phyloP scores from a whole-genome alignment of 768 basidiomycete species.

The Amanita molliuscula region DNA sequence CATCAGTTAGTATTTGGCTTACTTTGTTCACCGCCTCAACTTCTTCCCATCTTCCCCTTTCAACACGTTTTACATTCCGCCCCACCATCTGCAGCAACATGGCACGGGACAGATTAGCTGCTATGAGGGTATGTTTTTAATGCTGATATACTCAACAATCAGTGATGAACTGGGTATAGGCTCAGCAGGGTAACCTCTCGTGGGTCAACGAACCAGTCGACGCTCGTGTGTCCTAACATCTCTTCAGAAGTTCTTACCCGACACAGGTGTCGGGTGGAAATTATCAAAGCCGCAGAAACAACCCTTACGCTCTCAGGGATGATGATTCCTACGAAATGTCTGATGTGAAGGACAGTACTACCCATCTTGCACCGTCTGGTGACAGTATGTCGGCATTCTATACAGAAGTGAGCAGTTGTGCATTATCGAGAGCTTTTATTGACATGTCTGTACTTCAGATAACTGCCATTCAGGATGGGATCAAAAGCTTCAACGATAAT shows the following conservation, averaged over 20 bases:
- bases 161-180: slow-evolving; percentile 26
- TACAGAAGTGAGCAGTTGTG: slow-evolving; percentile 41
- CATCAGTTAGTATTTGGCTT: background rate
- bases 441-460: slow-evolving; percentile 34
- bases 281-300: slow-evolving; percentile 37
- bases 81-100: slow-evolving; percentile 27
- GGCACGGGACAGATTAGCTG: slow-evolving; percentile 89
- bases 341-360: slow-evolving; percentile 49
- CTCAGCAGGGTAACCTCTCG: slow-evolving; percentile 52
- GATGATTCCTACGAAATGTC: slow-evolving; percentile 63
- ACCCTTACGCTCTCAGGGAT: slow-evolving; percentile 63
- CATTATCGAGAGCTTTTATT: slow-evolving; percentile 26
- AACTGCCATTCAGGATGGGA: slow-evolving; percentile 60
- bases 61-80: slow-evolving; percentile 10
- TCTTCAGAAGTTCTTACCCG: slow-evolving; percentile 48
- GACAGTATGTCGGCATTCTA: slow-evolving; percentile 67
- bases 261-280: slow-evolving; percentile 51
- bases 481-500: slow-evolving; percentile 61
- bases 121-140: slow-evolving; percentile 53
- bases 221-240: slow-evolving; percentile 8
- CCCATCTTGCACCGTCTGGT: slow-evolving; percentile 31
- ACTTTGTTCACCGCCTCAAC: slow-evolving; percentile 1
- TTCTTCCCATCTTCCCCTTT: slow-evolving; percentile 12
- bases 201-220: slow-evolving; percentile 20
- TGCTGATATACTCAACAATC: slow-evolving; percentile 2